Percentiles rank a stretch among this genome's conserved stretches.
Evolutionary conservation across 2,329 filamentous ascomycete species (phyloP).

Genomic region (Pestalotiopsis sp.): DNA sequence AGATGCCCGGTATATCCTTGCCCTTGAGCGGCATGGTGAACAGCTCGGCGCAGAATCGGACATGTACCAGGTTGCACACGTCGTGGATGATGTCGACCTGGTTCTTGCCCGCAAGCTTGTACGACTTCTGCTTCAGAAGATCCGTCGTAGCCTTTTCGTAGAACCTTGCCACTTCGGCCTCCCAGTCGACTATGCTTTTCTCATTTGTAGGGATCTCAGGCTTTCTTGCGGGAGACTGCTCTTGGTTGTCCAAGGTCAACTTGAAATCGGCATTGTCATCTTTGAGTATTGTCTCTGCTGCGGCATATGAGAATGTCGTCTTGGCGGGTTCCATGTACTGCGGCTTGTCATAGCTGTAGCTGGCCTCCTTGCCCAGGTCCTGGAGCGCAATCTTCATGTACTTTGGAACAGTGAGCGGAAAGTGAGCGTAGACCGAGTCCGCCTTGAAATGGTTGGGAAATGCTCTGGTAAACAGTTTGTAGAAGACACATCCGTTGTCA

Average conservation of each 20-base stretch:
- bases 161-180: slow-evolving; percentile 1
- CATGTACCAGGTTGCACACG: slow-evolving; percentile 40
- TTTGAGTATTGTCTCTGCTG: slow-evolving; percentile 4
- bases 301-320: not conserved
- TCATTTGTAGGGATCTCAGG: not conserved
- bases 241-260: not conserved
- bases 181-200: slow-evolving; percentile 5
- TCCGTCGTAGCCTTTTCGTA: slow-evolving; percentile 4
- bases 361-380: slow-evolving; percentile 3
- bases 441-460: slow-evolving; percentile 64
- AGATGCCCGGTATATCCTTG: slow-evolving; percentile 50
- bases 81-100: slow-evolving; percentile 37
- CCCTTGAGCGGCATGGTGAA: slow-evolving; percentile 60
- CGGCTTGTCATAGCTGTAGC: slow-evolving; percentile 5
- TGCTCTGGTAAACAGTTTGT: slow-evolving; percentile 65
- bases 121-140: slow-evolving; percentile 5
- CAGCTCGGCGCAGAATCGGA: slow-evolving; percentile 55
- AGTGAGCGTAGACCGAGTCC: slow-evolving; percentile 25
- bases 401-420: slow-evolving; percentile 10
- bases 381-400: slow-evolving; percentile 10
- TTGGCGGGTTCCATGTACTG: not conserved
- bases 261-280: not conserved
- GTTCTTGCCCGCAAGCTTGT: not conserved
- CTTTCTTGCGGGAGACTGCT: not conserved
- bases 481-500: slow-evolving; percentile 66